Evolutionary conservation across 371 early-diverging fungal genomes (phyloP).

Genomic region (Zychaea mexicana): DNA sequence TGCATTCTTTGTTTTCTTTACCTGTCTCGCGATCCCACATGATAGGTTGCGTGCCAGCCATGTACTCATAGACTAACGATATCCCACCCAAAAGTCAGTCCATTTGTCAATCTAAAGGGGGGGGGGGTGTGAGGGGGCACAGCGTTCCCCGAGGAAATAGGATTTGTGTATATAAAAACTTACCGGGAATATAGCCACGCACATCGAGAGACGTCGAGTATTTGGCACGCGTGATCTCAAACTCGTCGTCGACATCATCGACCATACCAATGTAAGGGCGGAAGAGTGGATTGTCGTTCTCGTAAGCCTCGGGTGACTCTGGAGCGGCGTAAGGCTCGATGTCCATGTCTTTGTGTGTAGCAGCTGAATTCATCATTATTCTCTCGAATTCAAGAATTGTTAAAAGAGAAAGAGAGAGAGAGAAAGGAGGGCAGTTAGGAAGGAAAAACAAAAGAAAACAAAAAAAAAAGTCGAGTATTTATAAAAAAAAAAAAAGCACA

Average conservation of each 20-base stretch:
- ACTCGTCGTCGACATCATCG: constrained; percentile 6
- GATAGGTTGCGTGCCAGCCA: constrained; percentile 59
- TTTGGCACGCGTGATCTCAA: constrained; percentile 20
- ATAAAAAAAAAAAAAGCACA: neutral
- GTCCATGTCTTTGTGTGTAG: neutral
- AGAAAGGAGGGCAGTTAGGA: constrained; percentile 10
- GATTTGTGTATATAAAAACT: neutral
- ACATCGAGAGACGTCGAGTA: constrained; percentile 71
- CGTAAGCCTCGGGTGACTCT: constrained; percentile 1
- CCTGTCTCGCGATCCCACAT: constrained; percentile 78
- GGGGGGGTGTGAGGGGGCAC: neutral
- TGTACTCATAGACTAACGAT: constrained; percentile 64
- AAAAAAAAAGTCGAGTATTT: constrained; percentile 3
- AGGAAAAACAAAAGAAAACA: constrained; percentile 8
- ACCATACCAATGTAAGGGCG: constrained; percentile 4
- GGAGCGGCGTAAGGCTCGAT: constrained; percentile 2
- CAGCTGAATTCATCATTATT: neutral
- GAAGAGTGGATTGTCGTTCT: constrained; percentile 8
- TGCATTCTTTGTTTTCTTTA: constrained; percentile 14
- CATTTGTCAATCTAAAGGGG: neutral
- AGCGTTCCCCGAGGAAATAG: too few relatives aligned
- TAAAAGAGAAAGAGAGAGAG: constrained; percentile 3
- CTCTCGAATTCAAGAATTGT: neutral
- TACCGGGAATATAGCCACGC: constrained; percentile 72
- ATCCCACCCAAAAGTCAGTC: neutral